phyloP scores from a whole-genome alignment of 345 rosid genomes.

The Pistacia atlantica region DNA sequence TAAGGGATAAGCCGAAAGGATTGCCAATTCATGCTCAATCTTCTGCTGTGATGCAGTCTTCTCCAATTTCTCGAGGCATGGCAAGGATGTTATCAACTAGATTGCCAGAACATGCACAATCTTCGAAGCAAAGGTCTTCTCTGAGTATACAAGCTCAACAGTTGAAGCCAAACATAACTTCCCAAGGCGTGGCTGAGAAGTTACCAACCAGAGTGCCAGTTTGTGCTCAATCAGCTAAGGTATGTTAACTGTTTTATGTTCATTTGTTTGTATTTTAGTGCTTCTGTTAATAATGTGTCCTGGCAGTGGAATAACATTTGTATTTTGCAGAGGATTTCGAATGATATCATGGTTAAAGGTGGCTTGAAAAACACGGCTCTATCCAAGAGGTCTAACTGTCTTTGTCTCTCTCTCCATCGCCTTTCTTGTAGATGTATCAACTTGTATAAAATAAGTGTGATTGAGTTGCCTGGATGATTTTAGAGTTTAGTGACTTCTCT shows the following conservation, averaged over 20 bases:
- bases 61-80: slow-evolving; percentile 7
- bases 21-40: slow-evolving; percentile 5
- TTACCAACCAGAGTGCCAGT: slow-evolving; percentile 7
- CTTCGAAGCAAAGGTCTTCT: background rate
- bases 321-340: slow-evolving; percentile 20
- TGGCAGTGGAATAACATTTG: slow-evolving; percentile 3
- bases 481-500: slow-evolving; percentile 4
- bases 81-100: slow-evolving; percentile 1
- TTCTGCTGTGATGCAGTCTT: slow-evolving; percentile 8
- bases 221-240: slow-evolving; percentile 17
- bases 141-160: background rate
- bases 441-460: slow-evolving; percentile 6
- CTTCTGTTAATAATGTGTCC: background rate
- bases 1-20: slow-evolving; percentile 4
- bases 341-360: background rate
- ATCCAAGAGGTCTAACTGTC: slow-evolving; percentile 15
- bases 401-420: background rate
- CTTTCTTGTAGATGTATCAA: background rate
- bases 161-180: background rate
- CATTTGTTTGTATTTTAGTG: background rate
- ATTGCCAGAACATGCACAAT: background rate
- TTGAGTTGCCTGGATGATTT: slow-evolving; percentile 11
- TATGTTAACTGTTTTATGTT: background rate
- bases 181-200: slow-evolving; percentile 14
- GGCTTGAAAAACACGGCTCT: slow-evolving; percentile 7